Evolutionary conservation across 2,329 filamentous ascomycete species (phyloP), one percentile per base, ranked within the genome.

Genomic region (Paecilomyces niveus): DNA sequence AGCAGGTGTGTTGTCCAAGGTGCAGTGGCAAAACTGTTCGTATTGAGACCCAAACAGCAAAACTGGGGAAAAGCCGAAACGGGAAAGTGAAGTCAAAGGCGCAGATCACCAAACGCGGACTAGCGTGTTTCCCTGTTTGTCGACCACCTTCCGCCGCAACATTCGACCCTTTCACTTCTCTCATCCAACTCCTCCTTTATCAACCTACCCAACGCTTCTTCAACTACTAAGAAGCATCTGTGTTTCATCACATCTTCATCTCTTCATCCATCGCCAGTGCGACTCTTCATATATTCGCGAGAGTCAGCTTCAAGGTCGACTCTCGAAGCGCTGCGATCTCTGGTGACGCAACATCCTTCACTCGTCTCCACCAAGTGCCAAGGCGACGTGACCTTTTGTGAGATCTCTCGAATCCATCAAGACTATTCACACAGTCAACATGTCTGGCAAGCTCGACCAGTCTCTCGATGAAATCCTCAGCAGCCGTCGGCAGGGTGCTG

Each of bases 401-500:
- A 45, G 39, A 45, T 45, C 39, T 45, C 15, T 45, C 39, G 21
- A 45, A 45, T 45, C n/a, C 8, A 45, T 45, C 56, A 51, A 63
- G 66, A 45, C 39, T 45, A n/a, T 18, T 45, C 39, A 45, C 39
- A 18, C 18, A 45, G 39, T 45, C 68, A 88, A 68, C 67, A 96
- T 96, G 92, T 90, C 91, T 82, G 88, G 86, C 81, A 97, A 97
- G 81, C 89, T 99, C 73, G 92, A 97, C 77, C 88, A 95, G 82
- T 92, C 92, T 81, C 90, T 99, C 67, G 94, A 97, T 76, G 92
- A 97, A 80, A 97, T 99, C 78, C 87, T 96, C 81, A 90, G 89
- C 75, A 89, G 86, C 72, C 86, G 83, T 76, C 78, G 84, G 78
- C 74, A 78, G 73, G 74, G 80, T 45, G 15, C n/a, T 45, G 39